Conservation (phyloP, 106 monocot genomes). For the Ottelia alismoides region DNA sequence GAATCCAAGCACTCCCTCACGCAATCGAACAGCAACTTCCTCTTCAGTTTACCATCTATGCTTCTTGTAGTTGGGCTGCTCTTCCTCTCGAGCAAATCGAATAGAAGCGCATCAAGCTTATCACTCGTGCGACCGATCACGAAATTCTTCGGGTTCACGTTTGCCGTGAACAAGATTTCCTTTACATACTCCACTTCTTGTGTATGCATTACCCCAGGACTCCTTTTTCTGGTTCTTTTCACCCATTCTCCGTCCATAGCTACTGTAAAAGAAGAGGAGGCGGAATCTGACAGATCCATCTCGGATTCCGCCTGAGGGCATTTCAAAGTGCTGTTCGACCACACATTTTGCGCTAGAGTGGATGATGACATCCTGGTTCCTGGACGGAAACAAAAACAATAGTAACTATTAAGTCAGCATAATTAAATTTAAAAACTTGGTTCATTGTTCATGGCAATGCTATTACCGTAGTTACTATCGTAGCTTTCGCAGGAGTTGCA, state of each 20-base stretch:
- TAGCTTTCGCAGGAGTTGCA: slow-evolving; percentile 39
- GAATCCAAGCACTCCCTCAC: slow-evolving; percentile 45
- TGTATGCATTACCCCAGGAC: not conserved
- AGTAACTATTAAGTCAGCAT: not conserved
- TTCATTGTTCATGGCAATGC: not conserved
- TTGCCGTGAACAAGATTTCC: slow-evolving; percentile 18
- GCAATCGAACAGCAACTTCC: slow-evolving; percentile 73
- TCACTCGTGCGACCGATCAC: not conserved
- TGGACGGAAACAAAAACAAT: slow-evolving; percentile 4
- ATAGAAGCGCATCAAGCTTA: slow-evolving; percentile 28
- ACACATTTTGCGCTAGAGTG: too few species aligned
- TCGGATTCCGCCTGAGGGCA: slow-evolving; percentile 21
- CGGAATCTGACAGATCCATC: slow-evolving; percentile 25
- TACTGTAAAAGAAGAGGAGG: slow-evolving; percentile 11
- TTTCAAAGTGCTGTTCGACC: slow-evolving; percentile 1
- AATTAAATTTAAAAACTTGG: not conserved
- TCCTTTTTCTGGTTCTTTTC: not conserved
- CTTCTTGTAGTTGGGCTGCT: slow-evolving; percentile 1
- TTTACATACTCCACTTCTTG: slow-evolving; percentile 31
- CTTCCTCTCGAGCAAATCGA: slow-evolving; percentile 37
- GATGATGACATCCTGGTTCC: slow-evolving; percentile 11
- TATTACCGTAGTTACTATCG: slow-evolving; percentile 29
- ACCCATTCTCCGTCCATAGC: not conserved
- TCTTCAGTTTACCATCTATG: slow-evolving; percentile 19
- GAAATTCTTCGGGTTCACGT: not conserved